Evolutionary conservation across 805 yeast genomes (phyloP).

Genomic region (Lipomyces anomalus): DNA sequence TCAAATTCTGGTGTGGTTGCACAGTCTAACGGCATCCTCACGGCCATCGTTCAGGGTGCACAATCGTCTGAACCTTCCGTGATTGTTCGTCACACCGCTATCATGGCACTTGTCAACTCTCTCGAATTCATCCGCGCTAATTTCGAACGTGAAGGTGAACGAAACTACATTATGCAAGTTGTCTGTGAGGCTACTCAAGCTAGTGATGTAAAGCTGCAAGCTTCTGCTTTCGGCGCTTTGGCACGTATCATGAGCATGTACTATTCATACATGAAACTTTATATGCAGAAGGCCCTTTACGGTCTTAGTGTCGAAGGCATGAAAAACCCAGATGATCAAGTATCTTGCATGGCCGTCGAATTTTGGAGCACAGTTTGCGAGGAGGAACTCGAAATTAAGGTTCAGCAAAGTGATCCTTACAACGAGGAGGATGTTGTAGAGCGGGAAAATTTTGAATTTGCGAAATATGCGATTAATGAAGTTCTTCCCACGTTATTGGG

Average conservation of each 20-base stretch:
- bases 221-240: constrained; percentile 92
- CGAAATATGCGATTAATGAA: constrained; percentile 73
- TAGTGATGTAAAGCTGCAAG: constrained; percentile 71
- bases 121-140: constrained; percentile 82
- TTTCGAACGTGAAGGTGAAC: constrained; percentile 88
- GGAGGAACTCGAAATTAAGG: constrained; percentile 78
- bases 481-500: constrained; percentile 81
- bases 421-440: constrained; percentile 35
- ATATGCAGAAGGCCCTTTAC: constrained; percentile 95
- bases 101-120: constrained; percentile 86
- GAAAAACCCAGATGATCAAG: constrained; percentile 77
- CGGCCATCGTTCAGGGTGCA: constrained; percentile 96
- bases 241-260: constrained; percentile 87
- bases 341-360: constrained; percentile 97
- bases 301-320: constrained; percentile 87
- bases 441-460: constrained; percentile 67
- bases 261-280: constrained; percentile 83
- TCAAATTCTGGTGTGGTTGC: constrained; percentile 65
- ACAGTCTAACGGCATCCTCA: constrained; percentile 85
- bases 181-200: constrained; percentile 99
- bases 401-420: constrained; percentile 38
- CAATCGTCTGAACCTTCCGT: constrained; percentile 71
- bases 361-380: constrained; percentile 99
- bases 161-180: constrained; percentile 96
- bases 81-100: constrained; percentile 79